phyloP scores from a whole-genome alignment of 345 rosid genomes.

The Lepidium aucheri region DNA sequence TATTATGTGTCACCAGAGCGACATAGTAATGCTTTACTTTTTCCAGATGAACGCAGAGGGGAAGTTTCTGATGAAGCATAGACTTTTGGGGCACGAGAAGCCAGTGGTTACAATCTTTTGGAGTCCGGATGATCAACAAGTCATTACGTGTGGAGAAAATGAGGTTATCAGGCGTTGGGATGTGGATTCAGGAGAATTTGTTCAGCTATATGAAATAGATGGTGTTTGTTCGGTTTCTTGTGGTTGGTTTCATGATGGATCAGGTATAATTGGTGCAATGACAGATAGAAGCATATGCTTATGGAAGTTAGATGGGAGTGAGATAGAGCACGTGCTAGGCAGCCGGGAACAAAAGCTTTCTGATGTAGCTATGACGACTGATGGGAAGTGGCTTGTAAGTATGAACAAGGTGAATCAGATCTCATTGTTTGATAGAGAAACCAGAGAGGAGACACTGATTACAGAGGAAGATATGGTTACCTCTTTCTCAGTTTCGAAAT shows the following conservation, averaged over 20 bases:
- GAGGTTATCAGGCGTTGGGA: slow-evolving; percentile 51
- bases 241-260: slow-evolving; percentile 56
- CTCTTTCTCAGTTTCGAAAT: slow-evolving; percentile 49
- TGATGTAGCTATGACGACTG: slow-evolving; percentile 48
- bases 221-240: slow-evolving; percentile 46
- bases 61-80: slow-evolving; percentile 33
- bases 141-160: slow-evolving; percentile 52
- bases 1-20: neutral
- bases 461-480: slow-evolving; percentile 37
- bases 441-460: slow-evolving; percentile 33
- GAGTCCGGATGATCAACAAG: slow-evolving; percentile 49
- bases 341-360: slow-evolving; percentile 31
- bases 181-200: slow-evolving; percentile 39
- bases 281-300: slow-evolving; percentile 37
- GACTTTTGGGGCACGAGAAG: slow-evolving; percentile 34
- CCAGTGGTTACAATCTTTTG: slow-evolving; percentile 44
- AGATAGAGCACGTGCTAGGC: slow-evolving; percentile 40
- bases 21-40: neutral
- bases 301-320: slow-evolving; percentile 52
- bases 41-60: slow-evolving; percentile 34
- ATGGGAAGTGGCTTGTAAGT: slow-evolving; percentile 48
- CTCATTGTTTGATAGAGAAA: slow-evolving; percentile 40
- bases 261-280: slow-evolving; percentile 41
- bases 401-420: slow-evolving; percentile 26
- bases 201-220: slow-evolving; percentile 32